These are phyloP conservation scores for Pleoardoris graminearum DNA, from an alignment of 2,329 filamentous ascomycete species.

Conservation along the genomic window DNA sequence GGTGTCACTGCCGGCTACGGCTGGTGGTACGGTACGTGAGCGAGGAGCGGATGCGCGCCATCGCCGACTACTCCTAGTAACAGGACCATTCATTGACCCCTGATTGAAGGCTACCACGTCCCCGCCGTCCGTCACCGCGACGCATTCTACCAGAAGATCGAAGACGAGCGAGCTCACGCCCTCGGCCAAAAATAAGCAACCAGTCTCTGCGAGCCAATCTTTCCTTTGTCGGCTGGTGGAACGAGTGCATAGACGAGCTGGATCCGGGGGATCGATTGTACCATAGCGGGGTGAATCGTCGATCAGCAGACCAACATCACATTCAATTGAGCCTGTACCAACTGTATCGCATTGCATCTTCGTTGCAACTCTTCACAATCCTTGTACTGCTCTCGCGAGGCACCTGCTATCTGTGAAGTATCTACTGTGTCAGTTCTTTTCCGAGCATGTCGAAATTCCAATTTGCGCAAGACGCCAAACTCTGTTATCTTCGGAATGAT, in stretches of 20 bases:
- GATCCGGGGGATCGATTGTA: constrained; percentile 33
- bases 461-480: no score
- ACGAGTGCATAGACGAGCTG: constrained; percentile 29
- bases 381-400: not conserved
- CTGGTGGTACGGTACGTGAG: constrained; percentile 67
- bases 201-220: constrained; percentile 20
- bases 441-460: no score
- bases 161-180: constrained; percentile 60
- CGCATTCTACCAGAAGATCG: constrained; percentile 65
- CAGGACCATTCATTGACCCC: constrained; percentile 2
- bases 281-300: constrained; percentile 35
- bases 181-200: constrained; percentile 45
- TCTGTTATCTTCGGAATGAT: no score
- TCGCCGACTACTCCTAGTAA: not conserved
- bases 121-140: constrained; percentile 66
- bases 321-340: constrained; percentile 20
- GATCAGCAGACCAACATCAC: constrained; percentile 22
- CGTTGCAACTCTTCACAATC: not conserved
- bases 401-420: no score
- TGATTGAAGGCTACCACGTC: constrained; percentile 63
- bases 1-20: constrained; percentile 65
- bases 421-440: no score
- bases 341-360: not conserved
- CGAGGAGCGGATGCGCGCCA: not conserved
- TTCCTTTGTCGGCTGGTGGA: constrained; percentile 32